Evolutionary conservation across 2,329 filamentous ascomycete species (phyloP).

Genomic region (Neocatenulostroma microsporum): DNA sequence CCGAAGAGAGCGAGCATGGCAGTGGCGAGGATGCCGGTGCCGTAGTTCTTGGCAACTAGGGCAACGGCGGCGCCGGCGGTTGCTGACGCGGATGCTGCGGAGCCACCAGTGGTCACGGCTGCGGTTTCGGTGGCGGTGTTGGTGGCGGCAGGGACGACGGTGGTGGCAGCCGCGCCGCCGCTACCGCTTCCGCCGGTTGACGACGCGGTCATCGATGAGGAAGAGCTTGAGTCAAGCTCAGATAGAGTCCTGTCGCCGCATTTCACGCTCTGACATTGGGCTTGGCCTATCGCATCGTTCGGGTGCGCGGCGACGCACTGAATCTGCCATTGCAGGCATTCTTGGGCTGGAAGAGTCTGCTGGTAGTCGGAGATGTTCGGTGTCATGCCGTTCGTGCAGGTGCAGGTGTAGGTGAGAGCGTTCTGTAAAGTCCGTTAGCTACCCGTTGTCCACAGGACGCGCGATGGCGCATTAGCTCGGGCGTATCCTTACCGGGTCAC

Average conservation of each 20-base stretch:
- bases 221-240: slow-evolving; percentile 28
- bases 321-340: slow-evolving; percentile 48
- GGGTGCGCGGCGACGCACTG: slow-evolving; percentile 35
- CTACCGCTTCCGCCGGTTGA: slow-evolving; percentile 19
- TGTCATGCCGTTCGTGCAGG: slow-evolving; percentile 48
- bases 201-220: slow-evolving; percentile 19
- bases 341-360: slow-evolving; percentile 53
- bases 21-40: slow-evolving; percentile 42
- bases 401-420: slow-evolving; percentile 51
- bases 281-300: slow-evolving; percentile 31
- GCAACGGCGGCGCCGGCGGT: slow-evolving; percentile 37
- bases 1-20: slow-evolving; percentile 51
- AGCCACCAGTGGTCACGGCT: no score
- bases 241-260: slow-evolving; percentile 47
- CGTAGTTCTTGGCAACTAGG: slow-evolving; percentile 43
- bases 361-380: slow-evolving; percentile 51
- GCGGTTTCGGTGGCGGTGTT: slow-evolving; percentile 14
- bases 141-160: slow-evolving; percentile 12
- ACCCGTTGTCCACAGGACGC: slow-evolving; percentile 18
- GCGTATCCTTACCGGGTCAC: slow-evolving; percentile 46
- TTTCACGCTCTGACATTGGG: slow-evolving; percentile 40
- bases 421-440: slow-evolving; percentile 8
- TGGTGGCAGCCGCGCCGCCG: slow-evolving; percentile 27
- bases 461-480: neutral
- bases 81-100: neutral